phyloP scores from a whole-genome alignment of 2,329 filamentous ascomycete genomes.

The Mycosphaerella arachidis region DNA sequence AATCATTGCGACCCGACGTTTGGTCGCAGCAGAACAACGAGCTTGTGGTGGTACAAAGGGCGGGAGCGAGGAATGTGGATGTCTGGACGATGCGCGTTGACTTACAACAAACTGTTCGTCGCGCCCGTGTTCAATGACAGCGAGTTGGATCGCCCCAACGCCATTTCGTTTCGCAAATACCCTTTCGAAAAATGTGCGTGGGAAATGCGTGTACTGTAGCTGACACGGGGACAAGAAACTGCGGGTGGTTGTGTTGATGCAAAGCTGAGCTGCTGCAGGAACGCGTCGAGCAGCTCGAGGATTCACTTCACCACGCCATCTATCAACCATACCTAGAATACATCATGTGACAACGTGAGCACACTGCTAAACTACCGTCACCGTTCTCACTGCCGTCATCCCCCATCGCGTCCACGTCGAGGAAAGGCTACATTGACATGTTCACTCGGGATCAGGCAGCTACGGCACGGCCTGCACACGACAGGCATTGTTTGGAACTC shows the following conservation, averaged over 20 bases:
- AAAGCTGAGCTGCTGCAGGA: background rate
- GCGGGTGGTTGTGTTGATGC: background rate
- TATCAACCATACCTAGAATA: too few relatives aligned
- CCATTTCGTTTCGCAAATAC: slow-evolving; percentile 27
- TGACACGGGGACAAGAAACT: background rate
- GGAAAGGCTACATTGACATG: too few relatives aligned
- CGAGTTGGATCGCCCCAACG: slow-evolving; percentile 46
- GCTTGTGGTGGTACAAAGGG: background rate
- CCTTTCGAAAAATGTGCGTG: background rate
- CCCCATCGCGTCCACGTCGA: background rate
- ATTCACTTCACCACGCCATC: background rate
- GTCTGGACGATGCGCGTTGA: slow-evolving; percentile 28
- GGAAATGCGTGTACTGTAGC: too few relatives aligned
- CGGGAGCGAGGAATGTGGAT: background rate
- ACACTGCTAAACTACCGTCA: background rate
- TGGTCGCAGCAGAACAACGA: background rate
- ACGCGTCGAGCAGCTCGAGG: background rate
- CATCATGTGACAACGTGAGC: too few relatives aligned
- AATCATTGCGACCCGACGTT: background rate
- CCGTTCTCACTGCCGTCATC: background rate
- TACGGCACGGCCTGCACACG: too few relatives aligned
- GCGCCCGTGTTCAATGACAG: slow-evolving; percentile 53
- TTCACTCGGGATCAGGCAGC: too few relatives aligned
- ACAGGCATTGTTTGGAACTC: too few relatives aligned
- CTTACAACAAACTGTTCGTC: slow-evolving; percentile 32